Percentiles rank a stretch among this genome's conserved stretches.
Conservation (phyloP, 2,329 filamentous ascomycete genomes). For the Exophiala oligosperma region DNA sequence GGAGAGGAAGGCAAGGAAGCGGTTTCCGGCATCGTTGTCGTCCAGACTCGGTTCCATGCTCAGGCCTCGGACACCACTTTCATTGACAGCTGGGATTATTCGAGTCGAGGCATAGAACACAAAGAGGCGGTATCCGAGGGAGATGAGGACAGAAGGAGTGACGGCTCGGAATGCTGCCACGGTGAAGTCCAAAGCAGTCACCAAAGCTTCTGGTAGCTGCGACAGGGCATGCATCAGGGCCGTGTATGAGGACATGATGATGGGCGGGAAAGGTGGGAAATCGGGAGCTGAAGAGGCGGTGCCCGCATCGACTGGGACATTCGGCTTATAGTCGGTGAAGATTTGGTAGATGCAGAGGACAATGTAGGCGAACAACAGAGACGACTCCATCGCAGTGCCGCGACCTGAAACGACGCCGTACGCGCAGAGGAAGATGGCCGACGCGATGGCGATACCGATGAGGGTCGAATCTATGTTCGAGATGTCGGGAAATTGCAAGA, state of each 20-base stretch:
- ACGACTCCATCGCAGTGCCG: slow-evolving; percentile 93
- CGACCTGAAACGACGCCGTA: slow-evolving; percentile 93
- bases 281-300: slow-evolving; percentile 62
- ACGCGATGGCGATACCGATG: slow-evolving; percentile 90
- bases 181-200: slow-evolving; percentile 81
- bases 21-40: slow-evolving; percentile 78
- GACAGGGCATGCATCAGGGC: slow-evolving; percentile 83
- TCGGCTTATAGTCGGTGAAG: slow-evolving; percentile 95
- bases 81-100: slow-evolving; percentile 90
- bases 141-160: slow-evolving; percentile 93
- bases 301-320: slow-evolving; percentile 55
- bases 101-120: slow-evolving; percentile 94
- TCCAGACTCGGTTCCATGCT: slow-evolving; percentile 84
- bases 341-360: slow-evolving; percentile 99
- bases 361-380: slow-evolving; percentile 91
- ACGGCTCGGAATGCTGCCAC: slow-evolving; percentile 93
- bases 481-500: slow-evolving; percentile 90
- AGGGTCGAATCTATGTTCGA: slow-evolving; percentile 88
- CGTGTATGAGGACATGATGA: slow-evolving; percentile 98
- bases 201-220: slow-evolving; percentile 77
- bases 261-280: slow-evolving; percentile 91
- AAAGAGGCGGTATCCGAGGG: slow-evolving; percentile 86
- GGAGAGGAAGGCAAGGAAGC: slow-evolving; percentile 77
- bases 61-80: slow-evolving; percentile 78
- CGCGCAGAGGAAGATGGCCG: slow-evolving; percentile 85